Percentiles rank a stretch among this genome's conserved stretches.
Evolutionary conservation across 1,139 yeast species (phyloP).

Genomic region (Blastobotrys malaysiensis): DNA sequence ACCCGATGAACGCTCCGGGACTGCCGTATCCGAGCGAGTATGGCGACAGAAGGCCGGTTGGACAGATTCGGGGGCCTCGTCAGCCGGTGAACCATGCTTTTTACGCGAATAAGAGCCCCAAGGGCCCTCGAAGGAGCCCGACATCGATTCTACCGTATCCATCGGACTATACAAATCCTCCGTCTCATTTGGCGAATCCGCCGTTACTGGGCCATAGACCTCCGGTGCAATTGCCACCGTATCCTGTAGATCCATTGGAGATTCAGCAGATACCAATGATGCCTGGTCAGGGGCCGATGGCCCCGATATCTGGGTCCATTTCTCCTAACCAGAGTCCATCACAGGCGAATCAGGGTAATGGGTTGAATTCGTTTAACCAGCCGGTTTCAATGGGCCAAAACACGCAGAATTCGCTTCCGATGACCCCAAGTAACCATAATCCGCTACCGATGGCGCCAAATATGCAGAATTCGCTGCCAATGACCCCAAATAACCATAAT

Average conservation of each 20-base stretch:
- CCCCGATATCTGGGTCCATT: not conserved
- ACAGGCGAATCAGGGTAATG: too few species aligned
- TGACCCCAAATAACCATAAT: too few species aligned
- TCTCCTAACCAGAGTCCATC: too few species aligned
- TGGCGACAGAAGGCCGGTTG: not conserved
- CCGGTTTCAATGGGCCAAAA: not conserved
- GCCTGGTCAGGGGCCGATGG: not conserved
- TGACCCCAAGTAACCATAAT: too few species aligned
- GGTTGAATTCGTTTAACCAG: too few species aligned
- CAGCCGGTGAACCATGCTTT: not conserved
- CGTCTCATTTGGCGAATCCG: not conserved
- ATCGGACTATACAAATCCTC: not conserved
- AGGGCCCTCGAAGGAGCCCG: not conserved
- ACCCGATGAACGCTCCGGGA: not conserved
- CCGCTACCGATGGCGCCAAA: not conserved
- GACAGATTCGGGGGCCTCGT: not conserved
- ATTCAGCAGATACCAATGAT: not conserved
- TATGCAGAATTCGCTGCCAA: too few species aligned
- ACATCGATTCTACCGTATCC: not conserved
- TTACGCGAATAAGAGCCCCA: not conserved
- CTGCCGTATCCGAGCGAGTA: not conserved
- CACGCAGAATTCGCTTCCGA: not conserved
- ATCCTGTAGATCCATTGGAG: not conserved
- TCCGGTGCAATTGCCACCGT: conserved; percentile 1
- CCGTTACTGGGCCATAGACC: not conserved